These are phyloP conservation scores for Thalia dealbata DNA, from an alignment of 176 grass and related monocot genomes.

Conservation along the genomic window DNA sequence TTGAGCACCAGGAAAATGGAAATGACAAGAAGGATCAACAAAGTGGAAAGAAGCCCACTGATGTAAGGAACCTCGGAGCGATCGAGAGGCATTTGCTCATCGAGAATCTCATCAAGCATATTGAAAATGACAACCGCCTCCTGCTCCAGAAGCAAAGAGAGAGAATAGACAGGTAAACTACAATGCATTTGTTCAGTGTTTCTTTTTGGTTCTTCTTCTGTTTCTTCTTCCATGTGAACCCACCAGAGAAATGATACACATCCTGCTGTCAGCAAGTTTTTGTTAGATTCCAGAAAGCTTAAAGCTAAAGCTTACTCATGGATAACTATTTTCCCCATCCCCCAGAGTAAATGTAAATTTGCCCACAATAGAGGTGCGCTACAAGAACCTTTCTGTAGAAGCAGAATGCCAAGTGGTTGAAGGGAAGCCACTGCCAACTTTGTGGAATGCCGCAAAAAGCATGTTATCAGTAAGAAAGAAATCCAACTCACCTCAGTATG, in stretches of 20 bases:
- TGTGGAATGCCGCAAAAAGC: constrained; percentile 39
- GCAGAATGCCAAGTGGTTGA: constrained; percentile 43
- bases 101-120: constrained; percentile 45
- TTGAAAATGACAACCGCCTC: constrained; percentile 43
- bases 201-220: too few relatives aligned
- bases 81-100: constrained; percentile 35
- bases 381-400: constrained; percentile 32
- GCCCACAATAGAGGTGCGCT: constrained; percentile 53
- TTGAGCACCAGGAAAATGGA: constrained; percentile 1
- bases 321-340: not conserved
- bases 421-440: constrained; percentile 44
- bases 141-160: constrained; percentile 59
- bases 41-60: constrained; percentile 15
- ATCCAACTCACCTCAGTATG: not conserved
- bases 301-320: not conserved
- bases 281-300: not conserved
- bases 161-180: constrained; percentile 42
- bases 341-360: constrained; percentile 40
- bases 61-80: constrained; percentile 40
- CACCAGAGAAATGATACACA: not conserved
- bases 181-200: not conserved
- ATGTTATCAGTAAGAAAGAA: constrained; percentile 25
- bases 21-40: not conserved
- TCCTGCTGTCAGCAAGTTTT: not conserved
- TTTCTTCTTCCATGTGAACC: not conserved